Conservation (phyloP, 2,329 filamentous ascomycete genomes). For the Clarireedia sp. region DNA sequence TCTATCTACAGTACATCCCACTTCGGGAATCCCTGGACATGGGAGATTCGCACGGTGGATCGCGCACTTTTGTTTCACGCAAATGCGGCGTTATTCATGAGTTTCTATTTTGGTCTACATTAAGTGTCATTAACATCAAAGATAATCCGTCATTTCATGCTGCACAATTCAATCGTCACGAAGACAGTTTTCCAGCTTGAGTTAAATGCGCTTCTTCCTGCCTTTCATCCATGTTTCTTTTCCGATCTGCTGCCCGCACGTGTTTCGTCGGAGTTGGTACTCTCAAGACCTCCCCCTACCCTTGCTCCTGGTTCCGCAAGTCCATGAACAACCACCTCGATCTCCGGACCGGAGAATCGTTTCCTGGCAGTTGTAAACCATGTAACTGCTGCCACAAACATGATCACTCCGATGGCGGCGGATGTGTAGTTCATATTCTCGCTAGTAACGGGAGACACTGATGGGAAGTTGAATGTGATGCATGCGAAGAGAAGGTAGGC, state of each 20-base stretch:
- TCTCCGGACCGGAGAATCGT: constrained; percentile 41
- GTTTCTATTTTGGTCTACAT: too few relatives aligned
- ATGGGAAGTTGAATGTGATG: constrained; percentile 50
- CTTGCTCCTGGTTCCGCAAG: constrained; percentile 4
- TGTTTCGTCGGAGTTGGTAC: constrained; percentile 11
- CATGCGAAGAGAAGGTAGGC: constrained; percentile 45
- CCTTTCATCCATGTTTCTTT: neutral
- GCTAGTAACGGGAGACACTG: constrained; percentile 39
- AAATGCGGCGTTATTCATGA: too few relatives aligned
- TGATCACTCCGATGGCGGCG: constrained; percentile 47
- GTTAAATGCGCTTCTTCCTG: too few relatives aligned
- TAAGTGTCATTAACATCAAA: too few relatives aligned
- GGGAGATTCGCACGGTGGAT: too few relatives aligned
- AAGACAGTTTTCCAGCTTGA: neutral
- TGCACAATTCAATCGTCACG: neutral
- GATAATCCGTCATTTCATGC: too few relatives aligned
- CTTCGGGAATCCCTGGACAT: too few relatives aligned
- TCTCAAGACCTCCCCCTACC: constrained; percentile 3
- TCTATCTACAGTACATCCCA: too few relatives aligned
- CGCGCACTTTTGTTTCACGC: too few relatives aligned
- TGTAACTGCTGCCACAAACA: constrained; percentile 40
- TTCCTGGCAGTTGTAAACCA: constrained; percentile 44
- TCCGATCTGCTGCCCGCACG: constrained; percentile 1
- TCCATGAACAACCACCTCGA: constrained; percentile 17
- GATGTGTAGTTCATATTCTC: constrained; percentile 53